A percentile compares a stretch with the other conserved stretches of the same genome.
These are phyloP conservation scores for Penicillium verrucosum DNA, from an alignment of 2,329 filamentous ascomycete genomes.

Conservation along the genomic window DNA sequence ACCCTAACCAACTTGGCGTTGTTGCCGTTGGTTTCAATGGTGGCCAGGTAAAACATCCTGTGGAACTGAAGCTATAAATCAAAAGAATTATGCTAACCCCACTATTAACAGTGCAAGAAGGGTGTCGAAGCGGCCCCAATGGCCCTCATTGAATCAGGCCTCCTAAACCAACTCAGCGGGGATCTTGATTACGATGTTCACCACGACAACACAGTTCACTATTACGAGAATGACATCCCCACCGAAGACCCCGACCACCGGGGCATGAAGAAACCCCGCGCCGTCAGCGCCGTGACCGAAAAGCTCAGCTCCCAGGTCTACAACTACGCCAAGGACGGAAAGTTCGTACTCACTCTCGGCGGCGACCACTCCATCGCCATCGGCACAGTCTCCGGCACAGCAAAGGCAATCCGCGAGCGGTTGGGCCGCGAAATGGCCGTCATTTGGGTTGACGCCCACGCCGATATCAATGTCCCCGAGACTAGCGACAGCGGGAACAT, in stretches of 20 bases:
- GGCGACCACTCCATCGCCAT: constrained; percentile 97
- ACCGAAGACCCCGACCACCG: constrained; percentile 71
- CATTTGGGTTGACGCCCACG: constrained; percentile 98
- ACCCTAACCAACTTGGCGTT: constrained; percentile 77
- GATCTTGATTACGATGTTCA: constrained; percentile 87
- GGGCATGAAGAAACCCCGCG: constrained; percentile 88
- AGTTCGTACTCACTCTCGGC: constrained; percentile 87
- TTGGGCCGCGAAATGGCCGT: constrained; percentile 81
- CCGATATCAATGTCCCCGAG: constrained; percentile 97
- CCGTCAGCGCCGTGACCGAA: constrained; percentile 80
- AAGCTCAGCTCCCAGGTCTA: constrained; percentile 82
- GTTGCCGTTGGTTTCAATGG: constrained; percentile 96
- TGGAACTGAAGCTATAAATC: not conserved
- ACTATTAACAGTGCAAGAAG: constrained; percentile 65
- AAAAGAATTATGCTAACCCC: not conserved
- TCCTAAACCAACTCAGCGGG: constrained; percentile 75
- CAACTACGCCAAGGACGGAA: constrained; percentile 74
- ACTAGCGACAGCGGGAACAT: constrained; percentile 86
- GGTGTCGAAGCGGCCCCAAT: constrained; percentile 89
- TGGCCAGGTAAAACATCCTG: constrained; percentile 67
- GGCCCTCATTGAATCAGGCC: constrained; percentile 82
- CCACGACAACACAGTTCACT: constrained; percentile 78
- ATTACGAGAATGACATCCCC: constrained; percentile 73
- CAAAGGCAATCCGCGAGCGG: constrained; percentile 80
- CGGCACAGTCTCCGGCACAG: constrained; percentile 82